Percentiles rank a stretch among this genome's conserved stretches.
Evolutionary conservation across 2,329 filamentous ascomycete genomes (phyloP).

Genomic region (Penicillium psychrosexuale): DNA sequence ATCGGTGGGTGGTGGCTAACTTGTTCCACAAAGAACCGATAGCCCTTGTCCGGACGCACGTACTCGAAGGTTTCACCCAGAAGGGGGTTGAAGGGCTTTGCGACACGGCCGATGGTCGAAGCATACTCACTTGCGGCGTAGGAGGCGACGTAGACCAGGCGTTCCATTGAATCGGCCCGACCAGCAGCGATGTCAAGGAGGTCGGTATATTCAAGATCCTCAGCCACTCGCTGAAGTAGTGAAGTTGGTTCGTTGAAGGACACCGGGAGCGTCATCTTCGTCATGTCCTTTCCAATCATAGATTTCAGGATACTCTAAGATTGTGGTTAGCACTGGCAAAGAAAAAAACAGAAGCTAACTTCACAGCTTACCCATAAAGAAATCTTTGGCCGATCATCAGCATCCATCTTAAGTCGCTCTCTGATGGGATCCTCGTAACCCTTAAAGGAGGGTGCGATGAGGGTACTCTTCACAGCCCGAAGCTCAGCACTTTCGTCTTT

Average conservation of each 20-base stretch:
- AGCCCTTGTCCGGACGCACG: slow-evolving; percentile 90
- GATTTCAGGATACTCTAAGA: slow-evolving; percentile 88
- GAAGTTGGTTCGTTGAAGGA: slow-evolving; percentile 99
- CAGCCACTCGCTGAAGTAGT: slow-evolving; percentile 85
- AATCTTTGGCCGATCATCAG: slow-evolving; percentile 88
- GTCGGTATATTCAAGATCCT: slow-evolving; percentile 98
- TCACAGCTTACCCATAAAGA: slow-evolving; percentile 77
- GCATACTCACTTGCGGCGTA: slow-evolving; percentile 97
- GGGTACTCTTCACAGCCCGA: slow-evolving; percentile 51
- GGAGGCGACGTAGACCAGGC: slow-evolving; percentile 88
- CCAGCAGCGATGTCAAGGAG: slow-evolving; percentile 86
- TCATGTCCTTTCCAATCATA: slow-evolving; percentile 99
- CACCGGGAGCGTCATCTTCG: slow-evolving; percentile 96
- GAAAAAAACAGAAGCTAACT: neutral
- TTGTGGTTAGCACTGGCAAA: slow-evolving; percentile 3
- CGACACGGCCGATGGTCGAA: slow-evolving; percentile 92
- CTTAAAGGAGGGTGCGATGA: slow-evolving; percentile 74
- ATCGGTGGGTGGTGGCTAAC: slow-evolving; percentile 96
- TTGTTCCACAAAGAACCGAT: slow-evolving; percentile 97
- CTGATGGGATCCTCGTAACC: slow-evolving; percentile 91
- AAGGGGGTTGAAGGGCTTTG: slow-evolving; percentile 96
- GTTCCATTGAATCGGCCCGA: slow-evolving; percentile 80
- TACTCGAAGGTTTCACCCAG: slow-evolving; percentile 97
- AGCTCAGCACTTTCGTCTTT: slow-evolving; percentile 39
- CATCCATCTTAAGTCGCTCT: slow-evolving; percentile 78